These are phyloP conservation scores for Obba rivulosa DNA, from an alignment of 768 basidiomycete genomes.

Conservation along the genomic window DNA sequence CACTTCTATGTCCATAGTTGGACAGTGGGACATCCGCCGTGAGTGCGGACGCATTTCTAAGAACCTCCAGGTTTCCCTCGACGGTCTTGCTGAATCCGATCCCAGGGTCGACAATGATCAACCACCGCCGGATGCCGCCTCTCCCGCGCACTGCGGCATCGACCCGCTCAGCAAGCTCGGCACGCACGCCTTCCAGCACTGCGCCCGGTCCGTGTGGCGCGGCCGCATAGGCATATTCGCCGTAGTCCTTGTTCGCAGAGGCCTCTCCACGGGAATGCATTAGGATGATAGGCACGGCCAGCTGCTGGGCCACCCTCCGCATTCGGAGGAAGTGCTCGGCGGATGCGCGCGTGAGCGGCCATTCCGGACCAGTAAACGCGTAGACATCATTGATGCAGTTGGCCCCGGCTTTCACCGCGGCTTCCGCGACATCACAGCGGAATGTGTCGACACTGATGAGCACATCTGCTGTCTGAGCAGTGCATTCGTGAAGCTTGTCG, in stretches of 20 bases:
- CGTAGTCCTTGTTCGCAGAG: conserved; percentile 64
- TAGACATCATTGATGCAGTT: conserved; percentile 94
- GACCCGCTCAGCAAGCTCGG: conserved; percentile 69
- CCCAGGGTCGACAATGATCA: conserved; percentile 87
- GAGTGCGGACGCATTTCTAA: conserved; percentile 47
- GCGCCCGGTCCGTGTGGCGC: conserved; percentile 30
- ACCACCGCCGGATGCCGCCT: conserved; percentile 80
- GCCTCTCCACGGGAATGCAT: conserved; percentile 95
- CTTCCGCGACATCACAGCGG: conserved; percentile 73
- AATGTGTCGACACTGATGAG: conserved; percentile 87
- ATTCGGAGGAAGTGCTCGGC: conserved; percentile 47
- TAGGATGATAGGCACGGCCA: conserved; percentile 75
- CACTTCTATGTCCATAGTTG: conserved; percentile 6
- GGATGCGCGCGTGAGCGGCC: conserved; percentile 26
- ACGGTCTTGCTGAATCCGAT: conserved; percentile 90
- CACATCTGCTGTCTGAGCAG: conserved; percentile 18
- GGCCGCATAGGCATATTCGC: conserved; percentile 36
- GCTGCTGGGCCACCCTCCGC: conserved; percentile 57
- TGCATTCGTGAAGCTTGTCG: neutral
- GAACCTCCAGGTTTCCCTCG: conserved; percentile 64
- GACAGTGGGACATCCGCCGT: conserved; percentile 29
- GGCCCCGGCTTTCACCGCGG: conserved; percentile 75
- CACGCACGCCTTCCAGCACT: conserved; percentile 61
- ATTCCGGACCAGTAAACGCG: conserved; percentile 64
- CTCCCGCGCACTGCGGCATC: conserved; percentile 56